Conservation (phyloP, 768 basidiomycete species). For the Rickenella mellea region DNA sequence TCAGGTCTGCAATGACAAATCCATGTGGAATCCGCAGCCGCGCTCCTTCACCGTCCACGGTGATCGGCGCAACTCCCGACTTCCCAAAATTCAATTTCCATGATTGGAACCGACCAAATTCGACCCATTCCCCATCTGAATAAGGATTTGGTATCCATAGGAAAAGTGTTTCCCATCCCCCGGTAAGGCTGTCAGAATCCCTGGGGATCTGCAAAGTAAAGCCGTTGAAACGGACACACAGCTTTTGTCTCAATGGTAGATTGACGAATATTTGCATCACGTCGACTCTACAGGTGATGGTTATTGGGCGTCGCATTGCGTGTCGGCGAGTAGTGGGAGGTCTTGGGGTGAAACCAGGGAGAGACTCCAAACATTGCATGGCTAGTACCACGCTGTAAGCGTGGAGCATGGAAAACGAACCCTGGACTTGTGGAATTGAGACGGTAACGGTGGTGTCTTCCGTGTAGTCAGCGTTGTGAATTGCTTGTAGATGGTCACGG, state of each 20-base stretch:
- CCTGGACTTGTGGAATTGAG: too few species aligned
- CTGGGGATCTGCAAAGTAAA: conserved; percentile 19
- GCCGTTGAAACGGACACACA: conserved; percentile 28
- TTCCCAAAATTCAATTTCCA: conserved; percentile 34
- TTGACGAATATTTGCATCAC: conserved; percentile 9
- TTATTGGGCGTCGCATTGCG: conserved; percentile 19
- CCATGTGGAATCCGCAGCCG: conserved; percentile 74
- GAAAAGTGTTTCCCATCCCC: conserved; percentile 30
- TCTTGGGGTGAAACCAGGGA: too few species aligned
- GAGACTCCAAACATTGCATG: too few species aligned
- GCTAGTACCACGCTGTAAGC: too few species aligned
- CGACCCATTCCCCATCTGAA: conserved; percentile 56
- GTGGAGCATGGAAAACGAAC: too few species aligned
- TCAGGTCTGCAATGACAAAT: conserved; percentile 66
- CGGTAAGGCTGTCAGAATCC: conserved; percentile 14
- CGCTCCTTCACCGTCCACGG: conserved; percentile 50
- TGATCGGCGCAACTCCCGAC: conserved; percentile 28
- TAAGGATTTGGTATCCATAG: conserved; percentile 50
- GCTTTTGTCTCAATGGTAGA: conserved; percentile 5
- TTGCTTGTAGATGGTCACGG: too few species aligned
- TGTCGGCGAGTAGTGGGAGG: too few species aligned
- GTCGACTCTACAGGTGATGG: conserved; percentile 5
- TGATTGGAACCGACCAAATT: conserved; percentile 50
- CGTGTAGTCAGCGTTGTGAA: too few species aligned
- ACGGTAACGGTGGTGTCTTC: too few species aligned